These are phyloP conservation scores for Niebla homalea DNA, from an alignment of 495 filamentous ascomycete genomes.

Conservation along the genomic window DNA sequence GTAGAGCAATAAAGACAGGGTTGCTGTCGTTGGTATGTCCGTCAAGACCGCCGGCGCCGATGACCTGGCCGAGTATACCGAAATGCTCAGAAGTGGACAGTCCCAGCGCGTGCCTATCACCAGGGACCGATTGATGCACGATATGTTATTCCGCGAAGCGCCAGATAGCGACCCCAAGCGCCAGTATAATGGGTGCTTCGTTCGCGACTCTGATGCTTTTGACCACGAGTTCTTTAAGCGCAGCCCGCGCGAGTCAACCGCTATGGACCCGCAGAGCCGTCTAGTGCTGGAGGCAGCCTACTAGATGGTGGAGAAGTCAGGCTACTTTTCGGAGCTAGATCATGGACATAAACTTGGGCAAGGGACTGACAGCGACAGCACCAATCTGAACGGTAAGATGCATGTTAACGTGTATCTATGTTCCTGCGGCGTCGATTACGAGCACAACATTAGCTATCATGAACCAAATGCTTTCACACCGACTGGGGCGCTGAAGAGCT, in stretches of 20 bases:
- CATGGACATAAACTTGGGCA: no score
- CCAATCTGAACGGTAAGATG: not conserved
- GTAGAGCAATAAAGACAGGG: constrained; percentile 6
- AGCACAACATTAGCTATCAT: constrained; percentile 20
- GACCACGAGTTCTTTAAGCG: constrained; percentile 43
- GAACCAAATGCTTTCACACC: constrained; percentile 20
- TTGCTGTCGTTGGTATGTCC: constrained; percentile 27
- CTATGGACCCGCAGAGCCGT: constrained; percentile 40
- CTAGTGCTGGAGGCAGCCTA: constrained; percentile 35
- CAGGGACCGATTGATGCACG: constrained; percentile 15
- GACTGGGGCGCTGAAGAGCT: constrained; percentile 17
- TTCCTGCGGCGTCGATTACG: constrained; percentile 17
- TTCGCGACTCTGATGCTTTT: constrained; percentile 30
- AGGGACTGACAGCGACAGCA: not conserved
- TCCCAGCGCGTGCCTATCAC: constrained; percentile 22
- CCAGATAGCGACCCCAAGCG: constrained; percentile 15
- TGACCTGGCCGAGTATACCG: constrained; percentile 20
- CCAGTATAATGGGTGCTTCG: constrained; percentile 35
- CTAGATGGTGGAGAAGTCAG: constrained; percentile 33
- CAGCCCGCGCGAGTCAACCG: constrained; percentile 30
- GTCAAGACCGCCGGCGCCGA: constrained; percentile 22
- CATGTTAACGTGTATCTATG: constrained; percentile 26
- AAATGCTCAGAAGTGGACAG: constrained; percentile 17
- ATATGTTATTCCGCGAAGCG: constrained; percentile 2
- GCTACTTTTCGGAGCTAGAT: constrained; percentile 21